Base-by-base conservation (phyloP, 2,329 filamentous ascomycete species). In the Trichophyton equinum region DNA sequence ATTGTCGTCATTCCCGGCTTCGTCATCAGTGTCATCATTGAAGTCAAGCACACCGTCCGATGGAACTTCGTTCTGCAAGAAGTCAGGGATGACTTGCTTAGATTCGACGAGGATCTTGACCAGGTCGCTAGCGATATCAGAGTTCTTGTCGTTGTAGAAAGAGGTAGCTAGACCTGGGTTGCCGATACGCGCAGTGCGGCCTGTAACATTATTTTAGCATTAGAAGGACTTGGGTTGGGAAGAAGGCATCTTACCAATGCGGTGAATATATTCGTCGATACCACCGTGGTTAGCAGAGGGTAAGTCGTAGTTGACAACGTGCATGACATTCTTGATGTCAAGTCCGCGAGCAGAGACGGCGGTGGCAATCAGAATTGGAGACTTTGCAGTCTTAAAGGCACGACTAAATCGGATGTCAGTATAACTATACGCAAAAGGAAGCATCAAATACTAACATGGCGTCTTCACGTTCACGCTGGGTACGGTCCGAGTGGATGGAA, bases 271-370 rank as follows among this genome's bases (percentile, higher is more conserved):
- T 72, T 97, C 94, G 57, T 89, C 85, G 61, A 96, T 95, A 1
- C 91, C 92, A n/a, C 90, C 91, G 67, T 92, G 81, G 0, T 84
- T 78, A 49, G 79, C 75, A 4, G 80, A 84, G 0, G 92, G 92
- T 1, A 97, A 78, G 63, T 97, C 91, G 67, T 85, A 97, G 75
- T 99, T 97, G 80, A 99, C 86, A 63, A 99, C 88, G 65, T 96
- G 90, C 77, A 86, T 84, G 4, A 97, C 86, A 65, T 94, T 90
- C 62, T 83, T 83, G 40, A 96, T 86, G 67, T 97, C 91, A 38
- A 96, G 85, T 5, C 94, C 94, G 67, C 94, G 90, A 69, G 90
- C 88, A 58, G 87, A 85, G 58, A 99, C 83, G 56, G 89, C 89
- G 22, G 92, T 97, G 9, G 92, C 85, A 62, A 97, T 83, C 62